A percentile compares a stretch with the other conserved stretches of the same genome.
Evolutionary conservation across 1,139 yeast species (phyloP).

Genomic region (Geotrichum cucujoidarum): DNA sequence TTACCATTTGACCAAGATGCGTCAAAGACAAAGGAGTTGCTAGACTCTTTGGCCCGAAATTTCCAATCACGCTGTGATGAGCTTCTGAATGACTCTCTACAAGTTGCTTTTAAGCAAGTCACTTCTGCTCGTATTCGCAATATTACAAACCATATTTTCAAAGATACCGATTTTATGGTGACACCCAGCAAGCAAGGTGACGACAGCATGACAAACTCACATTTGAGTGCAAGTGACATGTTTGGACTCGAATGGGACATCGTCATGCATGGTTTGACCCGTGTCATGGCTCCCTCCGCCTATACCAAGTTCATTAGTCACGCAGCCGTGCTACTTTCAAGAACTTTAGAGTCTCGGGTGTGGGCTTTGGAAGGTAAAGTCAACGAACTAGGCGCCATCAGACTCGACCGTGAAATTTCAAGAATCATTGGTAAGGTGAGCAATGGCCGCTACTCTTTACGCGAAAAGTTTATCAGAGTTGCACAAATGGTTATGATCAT

Average conservation of each 20-base stretch:
- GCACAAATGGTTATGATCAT: constrained; percentile 79
- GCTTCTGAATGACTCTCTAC: constrained; percentile 50
- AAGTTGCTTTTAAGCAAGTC: constrained; percentile 54
- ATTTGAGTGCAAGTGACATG: constrained; percentile 24
- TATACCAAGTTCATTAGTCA: constrained; percentile 50
- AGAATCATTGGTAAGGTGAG: constrained; percentile 48
- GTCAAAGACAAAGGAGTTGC: constrained; percentile 41
- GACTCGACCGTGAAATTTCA: constrained; percentile 77
- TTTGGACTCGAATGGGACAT: constrained; percentile 63
- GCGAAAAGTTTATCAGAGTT: constrained; percentile 73
- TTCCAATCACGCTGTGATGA: constrained; percentile 43
- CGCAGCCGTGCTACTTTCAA: constrained; percentile 47
- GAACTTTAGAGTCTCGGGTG: constrained; percentile 61
- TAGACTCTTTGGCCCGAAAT: constrained; percentile 34
- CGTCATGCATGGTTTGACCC: constrained; percentile 60
- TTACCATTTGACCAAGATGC: constrained; percentile 57
- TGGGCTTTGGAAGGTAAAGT: constrained; percentile 61
- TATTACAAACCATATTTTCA: constrained; percentile 52
- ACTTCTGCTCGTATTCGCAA: constrained; percentile 47
- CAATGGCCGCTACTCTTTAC: constrained; percentile 50
- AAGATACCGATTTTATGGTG: constrained; percentile 46
- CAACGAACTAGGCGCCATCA: constrained; percentile 79
- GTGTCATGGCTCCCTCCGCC: constrained; percentile 49
- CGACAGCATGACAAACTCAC: constrained; percentile 30
- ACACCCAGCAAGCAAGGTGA: constrained; percentile 29